Conservation (phyloP, 1,284 basidiomycete genomes). For the Vanrija humicola region DNA sequence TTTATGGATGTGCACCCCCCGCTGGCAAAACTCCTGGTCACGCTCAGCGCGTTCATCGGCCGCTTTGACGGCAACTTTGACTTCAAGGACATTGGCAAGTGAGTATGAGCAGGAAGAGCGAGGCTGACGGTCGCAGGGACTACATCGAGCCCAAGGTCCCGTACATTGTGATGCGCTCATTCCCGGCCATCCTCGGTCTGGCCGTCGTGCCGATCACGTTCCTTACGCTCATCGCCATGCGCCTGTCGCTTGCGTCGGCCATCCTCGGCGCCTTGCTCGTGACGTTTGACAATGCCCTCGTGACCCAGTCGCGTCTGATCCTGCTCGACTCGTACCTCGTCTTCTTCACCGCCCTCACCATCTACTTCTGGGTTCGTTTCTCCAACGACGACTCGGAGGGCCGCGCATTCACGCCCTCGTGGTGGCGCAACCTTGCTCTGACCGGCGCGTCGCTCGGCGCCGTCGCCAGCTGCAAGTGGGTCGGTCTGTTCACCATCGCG, state of each 20-base stretch:
- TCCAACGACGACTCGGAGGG: constrained; percentile 72
- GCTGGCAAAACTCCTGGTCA: constrained; percentile 91
- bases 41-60: constrained; percentile 77
- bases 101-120: constrained; percentile 39
- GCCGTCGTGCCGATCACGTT: constrained; percentile 87
- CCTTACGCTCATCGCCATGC: constrained; percentile 86
- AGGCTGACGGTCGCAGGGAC: constrained; percentile 52
- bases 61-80: constrained; percentile 95
- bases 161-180: constrained; percentile 91
- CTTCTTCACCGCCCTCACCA: constrained; percentile 91
- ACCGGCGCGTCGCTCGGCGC: constrained; percentile 87
- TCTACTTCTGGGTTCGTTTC: constrained; percentile 85
- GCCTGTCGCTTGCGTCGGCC: constrained; percentile 83
- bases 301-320: constrained; percentile 94
- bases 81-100: constrained; percentile 96
- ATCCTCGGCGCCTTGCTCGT: constrained; percentile 85
- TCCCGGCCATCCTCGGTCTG: constrained; percentile 86
- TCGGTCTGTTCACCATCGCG: constrained; percentile 97
- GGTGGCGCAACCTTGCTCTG: constrained; percentile 92
- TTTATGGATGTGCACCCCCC: constrained; percentile 99
- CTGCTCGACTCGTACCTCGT: constrained; percentile 95
- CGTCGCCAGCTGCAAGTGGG: constrained; percentile 95
- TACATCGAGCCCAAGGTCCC: constrained; percentile 74
- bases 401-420: constrained; percentile 69
- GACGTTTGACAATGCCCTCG: constrained; percentile 92